Evolutionary conservation across 2,329 filamentous ascomycete genomes (phyloP), one percentile per base, ranked within the genome.

Genomic region (Arthroderma sp.): DNA sequence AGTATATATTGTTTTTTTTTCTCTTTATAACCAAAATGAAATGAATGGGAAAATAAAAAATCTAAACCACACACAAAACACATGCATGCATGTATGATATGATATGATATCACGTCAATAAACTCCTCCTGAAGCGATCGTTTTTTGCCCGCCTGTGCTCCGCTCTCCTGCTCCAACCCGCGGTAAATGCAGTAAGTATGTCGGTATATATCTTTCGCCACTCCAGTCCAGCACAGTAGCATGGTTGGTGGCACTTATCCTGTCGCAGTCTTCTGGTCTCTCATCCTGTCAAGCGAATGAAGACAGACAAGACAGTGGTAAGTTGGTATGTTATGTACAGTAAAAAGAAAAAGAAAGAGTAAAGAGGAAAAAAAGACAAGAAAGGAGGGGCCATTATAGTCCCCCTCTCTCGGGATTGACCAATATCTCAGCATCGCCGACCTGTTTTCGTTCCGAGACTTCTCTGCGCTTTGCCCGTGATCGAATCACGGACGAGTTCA

Each of bases 381-480:
- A 6, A 31, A 44, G 38, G 23, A 43, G 17, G 17, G 25, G 25
- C 4, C 23, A 17, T 11, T 55, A 51, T 11, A 51, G 8, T 59
- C 63, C 60, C 64, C 63, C 44, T 13, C 44, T 17, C 62, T 73
- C 76, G 39, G 75, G 75, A 66, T 87, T 84, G 65, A 91, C 79
- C 76, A 90, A 79, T 68, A 82, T 83, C 73, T 88, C 88, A 57
- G 85, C 85, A 75, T 96, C 91, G 62, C 90, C 91, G 57, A 95
- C 91, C 74, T 96, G 91, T 72, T 87, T 86, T 63, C 91, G 80
- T 75, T 91, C 88, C 59, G 87, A 88, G 59, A 96, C 79, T 73
- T 95, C 91, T 61, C 82, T 75, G 63, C 77, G 80, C 66, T 81
- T 83, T 64, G 88, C 79, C 67, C 84, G 85, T 68, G 89, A 83